Evolutionary conservation across 768 basidiomycete species (phyloP), one percentile per base, ranked within the genome.

Genomic region (Tulasnella sp.): DNA sequence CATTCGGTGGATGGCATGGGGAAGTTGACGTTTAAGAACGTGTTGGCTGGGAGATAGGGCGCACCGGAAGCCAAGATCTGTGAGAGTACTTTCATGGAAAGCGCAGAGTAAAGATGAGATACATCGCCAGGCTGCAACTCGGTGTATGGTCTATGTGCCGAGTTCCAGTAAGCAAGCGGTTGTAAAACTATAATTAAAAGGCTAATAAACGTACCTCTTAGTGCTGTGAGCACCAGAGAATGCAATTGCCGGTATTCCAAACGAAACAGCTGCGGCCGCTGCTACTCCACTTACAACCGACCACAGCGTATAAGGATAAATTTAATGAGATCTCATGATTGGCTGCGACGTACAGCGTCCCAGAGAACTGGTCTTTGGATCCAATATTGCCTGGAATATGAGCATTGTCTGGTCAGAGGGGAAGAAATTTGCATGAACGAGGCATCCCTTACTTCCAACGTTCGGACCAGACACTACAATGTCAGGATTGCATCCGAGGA

Each of bases 241-340:
- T 22, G 58, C 58, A 19, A 59, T 59, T 17, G 50, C 58, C 12
- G 58, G 58, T 25, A 59, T 38, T 11, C 58, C 52, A 31, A 27
- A 29, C 29, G n/a, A 19, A 8, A 22, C 31, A 1, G 29, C 58
- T 2, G 30, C 50, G 17, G 42, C 42, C 9, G 5, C 42, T 2
- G 58, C 58, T 31, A 50, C 58, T 12, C 58, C 50, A 24, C 55
- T 45, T 17, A 29, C 3, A 10, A 17, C 12, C 43, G 1, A 17
- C 21, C 11, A 17, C 4, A 11, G 21, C 4, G 10, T 19, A 3
- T n/a, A 41, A 22, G 31, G 24, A 42, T n/a, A 38, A 38, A 22
- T 44, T 17, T 15, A 15, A 38, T 38, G 15, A 38, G 15, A 38
- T 15, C 15, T 38, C 34, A 5, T 38, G 34, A 38, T 5, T 38